Conservation (phyloP, 2,329 filamentous ascomycete genomes). For the Thielaviopsis populi region DNA sequence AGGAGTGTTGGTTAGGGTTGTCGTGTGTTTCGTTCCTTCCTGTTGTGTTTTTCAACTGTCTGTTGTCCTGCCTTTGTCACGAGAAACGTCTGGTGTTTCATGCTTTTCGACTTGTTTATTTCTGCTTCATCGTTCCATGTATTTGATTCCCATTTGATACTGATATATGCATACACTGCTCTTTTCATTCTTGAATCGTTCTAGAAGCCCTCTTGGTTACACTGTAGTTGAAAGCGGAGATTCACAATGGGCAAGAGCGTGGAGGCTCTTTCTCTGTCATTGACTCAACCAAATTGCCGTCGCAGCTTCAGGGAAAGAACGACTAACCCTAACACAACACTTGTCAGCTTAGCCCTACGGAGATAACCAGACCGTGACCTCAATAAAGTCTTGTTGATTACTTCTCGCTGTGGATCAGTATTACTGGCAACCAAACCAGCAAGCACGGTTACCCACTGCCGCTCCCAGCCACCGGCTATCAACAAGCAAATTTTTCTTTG, state of each 20-base stretch:
- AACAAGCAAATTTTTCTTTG: not conserved
- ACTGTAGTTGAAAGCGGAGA: not conserved
- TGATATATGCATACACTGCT: not conserved
- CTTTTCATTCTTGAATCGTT: not conserved
- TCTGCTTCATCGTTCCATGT: not conserved
- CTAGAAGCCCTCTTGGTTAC: not conserved
- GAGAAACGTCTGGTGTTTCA: not conserved
- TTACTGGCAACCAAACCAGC: not conserved
- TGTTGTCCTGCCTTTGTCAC: not conserved
- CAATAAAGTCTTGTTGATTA: no score
- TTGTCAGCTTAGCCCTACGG: not conserved
- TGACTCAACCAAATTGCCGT: not conserved
- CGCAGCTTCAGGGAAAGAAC: not conserved
- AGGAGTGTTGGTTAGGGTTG: not conserved
- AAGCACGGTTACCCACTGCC: not conserved
- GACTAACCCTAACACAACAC: not conserved
- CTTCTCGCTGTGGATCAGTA: not conserved
- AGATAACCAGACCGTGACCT: not conserved
- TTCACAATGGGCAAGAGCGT: not conserved
- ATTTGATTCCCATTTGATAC: slow-evolving; percentile 32
- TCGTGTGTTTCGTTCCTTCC: not conserved
- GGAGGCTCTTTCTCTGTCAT: not conserved
- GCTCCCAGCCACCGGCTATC: not conserved
- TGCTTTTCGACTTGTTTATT: not conserved
- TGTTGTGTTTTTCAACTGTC: not conserved